Conservation (phyloP, 1,284 basidiomycete species). For the Puccinia novopanici region DNA sequence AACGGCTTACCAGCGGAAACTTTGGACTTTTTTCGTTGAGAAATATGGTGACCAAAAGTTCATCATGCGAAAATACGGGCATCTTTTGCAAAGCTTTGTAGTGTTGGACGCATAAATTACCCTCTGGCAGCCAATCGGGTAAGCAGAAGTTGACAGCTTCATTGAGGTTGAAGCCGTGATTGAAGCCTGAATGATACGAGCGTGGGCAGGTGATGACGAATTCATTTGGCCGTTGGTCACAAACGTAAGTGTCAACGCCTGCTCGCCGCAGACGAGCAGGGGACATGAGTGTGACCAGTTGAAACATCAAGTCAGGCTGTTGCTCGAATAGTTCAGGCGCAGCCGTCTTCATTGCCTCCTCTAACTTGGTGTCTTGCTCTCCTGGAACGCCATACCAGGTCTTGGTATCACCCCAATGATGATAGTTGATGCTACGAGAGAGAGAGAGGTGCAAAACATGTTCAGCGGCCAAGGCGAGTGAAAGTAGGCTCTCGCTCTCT, state of each 20-base stretch:
- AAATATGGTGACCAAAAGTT: constrained; percentile 90
- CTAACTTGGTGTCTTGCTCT: constrained; percentile 89
- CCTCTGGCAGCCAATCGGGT: constrained; percentile 89
- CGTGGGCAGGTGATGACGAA: constrained; percentile 93
- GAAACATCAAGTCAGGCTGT: constrained; percentile 93
- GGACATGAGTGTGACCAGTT: constrained; percentile 97
- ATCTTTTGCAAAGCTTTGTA: constrained; percentile 83
- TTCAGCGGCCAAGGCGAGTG: not conserved
- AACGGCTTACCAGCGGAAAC: constrained; percentile 75
- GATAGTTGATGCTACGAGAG: constrained; percentile 56
- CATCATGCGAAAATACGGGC: constrained; percentile 97
- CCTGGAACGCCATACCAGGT: constrained; percentile 99
- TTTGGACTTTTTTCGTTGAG: constrained; percentile 85
- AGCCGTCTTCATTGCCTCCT: constrained; percentile 89
- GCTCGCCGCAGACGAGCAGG: constrained; percentile 80
- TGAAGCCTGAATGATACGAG: constrained; percentile 98
- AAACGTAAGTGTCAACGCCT: constrained; percentile 89
- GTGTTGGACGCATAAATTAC: constrained; percentile 80
- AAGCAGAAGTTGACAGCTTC: constrained; percentile 99
- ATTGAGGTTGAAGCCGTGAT: constrained; percentile 97
- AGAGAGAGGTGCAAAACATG: not conserved
- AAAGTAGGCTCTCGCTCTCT: not conserved
- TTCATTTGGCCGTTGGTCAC: constrained; percentile 95
- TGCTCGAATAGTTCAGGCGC: constrained; percentile 99
- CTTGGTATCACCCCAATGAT: constrained; percentile 97